Percentiles rank a stretch among this genome's conserved stretches.
These are phyloP conservation scores for Phoma sp. DNA, from an alignment of 2,329 filamentous ascomycete species.

Conservation along the genomic window DNA sequence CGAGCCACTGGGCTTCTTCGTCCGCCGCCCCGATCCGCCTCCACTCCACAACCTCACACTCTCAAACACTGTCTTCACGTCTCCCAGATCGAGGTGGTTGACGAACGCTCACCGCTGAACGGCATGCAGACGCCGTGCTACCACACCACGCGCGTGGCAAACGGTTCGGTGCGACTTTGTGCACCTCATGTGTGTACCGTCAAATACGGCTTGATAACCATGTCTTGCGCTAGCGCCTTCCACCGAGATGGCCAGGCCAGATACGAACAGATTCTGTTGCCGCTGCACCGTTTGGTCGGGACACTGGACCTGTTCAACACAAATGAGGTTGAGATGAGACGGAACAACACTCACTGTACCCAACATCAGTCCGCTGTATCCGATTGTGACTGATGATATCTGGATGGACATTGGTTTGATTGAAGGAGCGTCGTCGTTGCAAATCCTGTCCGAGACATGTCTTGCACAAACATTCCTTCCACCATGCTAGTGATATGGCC, in stretches of 20 bases:
- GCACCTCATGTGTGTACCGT: neutral
- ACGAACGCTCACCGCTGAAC: conserved; percentile 9
- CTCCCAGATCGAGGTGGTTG: neutral
- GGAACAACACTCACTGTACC: neutral
- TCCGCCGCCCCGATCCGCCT: conserved; percentile 5
- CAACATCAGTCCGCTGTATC: neutral
- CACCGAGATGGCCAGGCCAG: conserved; percentile 3
- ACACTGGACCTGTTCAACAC: neutral
- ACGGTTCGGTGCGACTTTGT: neutral
- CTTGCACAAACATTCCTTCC: neutral
- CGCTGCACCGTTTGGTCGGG: neutral
- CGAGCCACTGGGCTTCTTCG: conserved; percentile 5
- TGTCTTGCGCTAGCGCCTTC: conserved; percentile 12
- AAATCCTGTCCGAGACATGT: neutral
- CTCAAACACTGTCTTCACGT: neutral
- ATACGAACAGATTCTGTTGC: neutral
- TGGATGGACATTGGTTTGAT: too few species aligned
- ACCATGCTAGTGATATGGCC: neutral
- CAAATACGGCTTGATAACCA: neutral
- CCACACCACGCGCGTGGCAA: conserved; percentile 7
- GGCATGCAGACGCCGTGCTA: conserved; percentile 11
- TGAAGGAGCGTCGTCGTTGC: neutral
- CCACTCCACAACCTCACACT: neutral
- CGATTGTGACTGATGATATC: neutral
- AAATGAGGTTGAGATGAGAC: neutral